A percentile compares a stretch with the other conserved stretches of the same genome.
These are phyloP conservation scores for Neurospora sp. DNA, from an alignment of 495 filamentous ascomycete species.

Conservation along the genomic window DNA sequence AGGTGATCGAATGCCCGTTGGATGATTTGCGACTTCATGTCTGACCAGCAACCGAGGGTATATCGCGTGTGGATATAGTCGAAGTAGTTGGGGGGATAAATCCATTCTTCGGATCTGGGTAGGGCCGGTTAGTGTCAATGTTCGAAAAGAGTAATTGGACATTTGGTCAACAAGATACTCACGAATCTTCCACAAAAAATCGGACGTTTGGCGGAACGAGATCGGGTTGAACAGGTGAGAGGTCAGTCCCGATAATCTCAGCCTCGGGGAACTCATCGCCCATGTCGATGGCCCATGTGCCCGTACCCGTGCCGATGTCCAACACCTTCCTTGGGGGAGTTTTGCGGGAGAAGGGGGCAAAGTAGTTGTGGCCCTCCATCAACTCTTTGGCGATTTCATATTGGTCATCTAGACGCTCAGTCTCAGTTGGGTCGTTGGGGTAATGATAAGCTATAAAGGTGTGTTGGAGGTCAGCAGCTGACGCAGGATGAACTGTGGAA, in stretches of 20 bases:
- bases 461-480: slow-evolving; percentile 4
- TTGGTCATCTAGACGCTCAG: slow-evolving; percentile 45
- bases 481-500: not conserved
- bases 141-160: slow-evolving; percentile 28
- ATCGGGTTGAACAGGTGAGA: slow-evolving; percentile 35
- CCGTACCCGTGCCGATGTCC: slow-evolving; percentile 61
- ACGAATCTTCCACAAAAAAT: slow-evolving; percentile 41
- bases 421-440: slow-evolving; percentile 50
- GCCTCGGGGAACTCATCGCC: slow-evolving; percentile 36
- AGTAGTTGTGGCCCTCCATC: slow-evolving; percentile 41
- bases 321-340: slow-evolving; percentile 46
- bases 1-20: slow-evolving; percentile 35
- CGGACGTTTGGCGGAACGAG: slow-evolving; percentile 32
- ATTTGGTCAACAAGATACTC: slow-evolving; percentile 19
- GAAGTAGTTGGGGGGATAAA: slow-evolving; percentile 12
- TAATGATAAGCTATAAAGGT: slow-evolving; percentile 40
- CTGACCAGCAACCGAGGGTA: slow-evolving; percentile 35
- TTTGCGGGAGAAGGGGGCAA: slow-evolving; percentile 41
- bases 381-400: slow-evolving; percentile 48
- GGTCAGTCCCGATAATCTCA: slow-evolving; percentile 28
- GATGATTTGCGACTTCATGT: slow-evolving; percentile 31
- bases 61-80: slow-evolving; percentile 44
- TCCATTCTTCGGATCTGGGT: slow-evolving; percentile 15
- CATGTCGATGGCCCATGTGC: slow-evolving; percentile 39
- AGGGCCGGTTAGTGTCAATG: slow-evolving; percentile 24